Conservation (phyloP, 2,329 filamentous ascomycete genomes). For the Alternaria panax region DNA sequence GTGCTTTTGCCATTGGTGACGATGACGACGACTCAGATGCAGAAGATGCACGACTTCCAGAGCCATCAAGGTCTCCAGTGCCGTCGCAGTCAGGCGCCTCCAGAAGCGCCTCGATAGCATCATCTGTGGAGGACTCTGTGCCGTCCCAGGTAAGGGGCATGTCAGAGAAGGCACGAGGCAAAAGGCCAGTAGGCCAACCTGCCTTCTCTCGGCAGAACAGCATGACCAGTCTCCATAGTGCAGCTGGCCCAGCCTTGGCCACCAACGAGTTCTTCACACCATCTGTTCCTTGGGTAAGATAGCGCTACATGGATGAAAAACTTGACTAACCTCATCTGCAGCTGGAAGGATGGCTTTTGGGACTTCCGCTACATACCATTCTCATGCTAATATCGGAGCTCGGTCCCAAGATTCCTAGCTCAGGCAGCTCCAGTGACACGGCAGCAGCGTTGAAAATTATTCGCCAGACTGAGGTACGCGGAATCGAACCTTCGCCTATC, state of each 20-base stretch:
- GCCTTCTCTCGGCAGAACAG: constrained; percentile 91
- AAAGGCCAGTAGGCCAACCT: constrained; percentile 85
- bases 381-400: constrained; percentile 75
- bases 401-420: constrained; percentile 60
- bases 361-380: constrained; percentile 86
- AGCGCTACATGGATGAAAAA: background rate
- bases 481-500: constrained; percentile 76
- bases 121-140: constrained; percentile 76
- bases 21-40: constrained; percentile 76
- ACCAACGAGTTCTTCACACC: constrained; percentile 74
- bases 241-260: constrained; percentile 66
- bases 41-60: constrained; percentile 59
- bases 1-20: constrained; percentile 89
- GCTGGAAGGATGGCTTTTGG: constrained; percentile 94
- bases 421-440: constrained; percentile 49
- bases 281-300: constrained; percentile 73
- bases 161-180: constrained; percentile 96
- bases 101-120: constrained; percentile 68
- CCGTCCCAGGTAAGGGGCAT: constrained; percentile 86
- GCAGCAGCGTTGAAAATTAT: constrained; percentile 59
- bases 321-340: constrained; percentile 41
- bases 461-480: constrained; percentile 68
- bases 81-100: constrained; percentile 52
- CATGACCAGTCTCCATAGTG: constrained; percentile 77
- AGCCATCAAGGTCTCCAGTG: constrained; percentile 36